Percentiles rank a stretch among this genome's conserved stretches.
These are phyloP conservation scores for Neobulgaria alba DNA, from an alignment of 2,329 filamentous ascomycete genomes.

Conservation along the genomic window DNA sequence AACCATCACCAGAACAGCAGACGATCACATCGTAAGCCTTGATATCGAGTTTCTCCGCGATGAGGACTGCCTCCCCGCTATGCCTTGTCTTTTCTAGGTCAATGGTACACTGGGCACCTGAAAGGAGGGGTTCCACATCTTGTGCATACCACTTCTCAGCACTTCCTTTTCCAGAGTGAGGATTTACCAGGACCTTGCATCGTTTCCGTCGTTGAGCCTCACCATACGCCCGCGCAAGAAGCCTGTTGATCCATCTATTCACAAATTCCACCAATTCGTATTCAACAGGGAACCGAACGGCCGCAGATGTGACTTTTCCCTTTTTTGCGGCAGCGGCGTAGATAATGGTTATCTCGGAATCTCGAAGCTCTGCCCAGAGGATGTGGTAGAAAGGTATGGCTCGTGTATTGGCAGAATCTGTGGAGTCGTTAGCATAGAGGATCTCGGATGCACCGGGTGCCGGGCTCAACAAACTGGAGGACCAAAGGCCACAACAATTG, in stretches of 20 bases:
- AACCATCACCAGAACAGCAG: slow-evolving; percentile 84
- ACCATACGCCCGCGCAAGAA: slow-evolving; percentile 66
- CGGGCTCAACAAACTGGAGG: slow-evolving; percentile 37
- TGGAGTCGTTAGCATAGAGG: slow-evolving; percentile 12
- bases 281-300: slow-evolving; percentile 50
- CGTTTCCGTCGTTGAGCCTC: slow-evolving; percentile 61
- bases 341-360: slow-evolving; percentile 56
- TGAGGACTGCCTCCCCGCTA: slow-evolving; percentile 68
- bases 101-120: slow-evolving; percentile 68
- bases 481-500: slow-evolving; percentile 48
- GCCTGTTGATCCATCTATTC: slow-evolving; percentile 48
- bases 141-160: slow-evolving; percentile 66
- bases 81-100: slow-evolving; percentile 65
- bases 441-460: slow-evolving; percentile 4
- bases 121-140: slow-evolving; percentile 73
- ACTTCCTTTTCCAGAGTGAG: slow-evolving; percentile 74
- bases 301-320: slow-evolving; percentile 49
- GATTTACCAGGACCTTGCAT: slow-evolving; percentile 85
- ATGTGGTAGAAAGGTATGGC: slow-evolving; percentile 74
- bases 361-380: slow-evolving; percentile 65
- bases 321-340: slow-evolving; percentile 58
- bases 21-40: slow-evolving; percentile 77
- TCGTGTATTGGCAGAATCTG: slow-evolving; percentile 29
- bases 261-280: slow-evolving; percentile 22
- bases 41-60: slow-evolving; percentile 68